Base-by-base conservation (phyloP, 176 grass and related monocot species). In the Avena eriantha region DNA sequence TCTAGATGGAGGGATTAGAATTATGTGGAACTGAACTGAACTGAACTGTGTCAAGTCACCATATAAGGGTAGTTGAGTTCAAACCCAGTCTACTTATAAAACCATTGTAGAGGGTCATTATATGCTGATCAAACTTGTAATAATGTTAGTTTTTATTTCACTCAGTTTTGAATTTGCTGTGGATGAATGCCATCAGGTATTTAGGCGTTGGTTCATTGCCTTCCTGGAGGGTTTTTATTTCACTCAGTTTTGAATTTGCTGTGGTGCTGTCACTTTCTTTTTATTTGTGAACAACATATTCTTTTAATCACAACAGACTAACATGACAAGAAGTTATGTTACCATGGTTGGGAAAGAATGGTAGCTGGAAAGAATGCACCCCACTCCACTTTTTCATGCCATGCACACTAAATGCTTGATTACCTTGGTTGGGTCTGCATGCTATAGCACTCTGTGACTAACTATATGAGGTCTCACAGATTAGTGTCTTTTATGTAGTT, bases 401-500 rank as follows among this genome's bases (percentile, higher is more conserved):
- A 33, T 80, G 8, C 64, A 66, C 15, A 24, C 50, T 54, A 36
- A 60, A 22, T 79, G 4, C 13, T 15, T 61, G 33, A 80, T 26
- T 71, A 50, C 29, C 48, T 61, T 49, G n/a, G 45, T 48, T 33
- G 29, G 34, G 35, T 50, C n/a, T 67, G 31, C 34, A 39, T 74
- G 22, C 8, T 64, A 54, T 81, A 61, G 22, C 19, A 84, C 4
- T 82, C 18, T 75, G 6, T 81, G 57, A 23, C 46, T 49, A 78
- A 83, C 10, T 50, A 70, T 47, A 68, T 49, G 58, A 23, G 13
- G 8, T 46, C 3, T 47, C 46, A 41, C 11, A 23, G 21, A 56
- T 45, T 81, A 43, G 14, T 81, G 68, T 13, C 31, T 80, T 35
- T 80, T 74, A 57, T 79, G 31, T 71, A 72, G 55, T 23, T 34